These are phyloP conservation scores for Cyclostephanos tholiformis DNA, from an alignment of 108 stramenopile species.

Conservation along the genomic window DNA sequence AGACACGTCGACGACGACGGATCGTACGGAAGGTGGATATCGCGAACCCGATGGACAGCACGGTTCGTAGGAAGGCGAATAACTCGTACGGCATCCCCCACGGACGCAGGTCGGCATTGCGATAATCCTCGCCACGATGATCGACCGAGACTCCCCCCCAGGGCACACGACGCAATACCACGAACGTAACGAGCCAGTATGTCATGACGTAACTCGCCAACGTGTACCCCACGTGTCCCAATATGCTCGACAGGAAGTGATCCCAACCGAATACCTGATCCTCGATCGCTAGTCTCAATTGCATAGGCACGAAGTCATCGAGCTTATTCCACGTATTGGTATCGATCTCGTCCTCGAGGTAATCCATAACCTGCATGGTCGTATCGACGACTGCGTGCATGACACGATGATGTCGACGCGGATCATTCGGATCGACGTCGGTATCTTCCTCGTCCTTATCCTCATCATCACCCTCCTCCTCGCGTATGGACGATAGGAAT, in stretches of 20 bases:
- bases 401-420: not conserved
- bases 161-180: slow-evolving; percentile 46
- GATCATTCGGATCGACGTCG: not conserved
- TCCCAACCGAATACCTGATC: slow-evolving; percentile 82
- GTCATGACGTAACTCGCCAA: slow-evolving; percentile 55
- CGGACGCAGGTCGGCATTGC: too few species aligned
- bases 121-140: too few species aligned
- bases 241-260: slow-evolving; percentile 62
- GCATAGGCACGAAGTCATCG: slow-evolving; percentile 74
- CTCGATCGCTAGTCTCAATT: slow-evolving; percentile 71
- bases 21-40: slow-evolving; percentile 71
- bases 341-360: slow-evolving; percentile 74
- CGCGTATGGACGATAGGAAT: not conserved
- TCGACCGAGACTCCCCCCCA: too few species aligned
- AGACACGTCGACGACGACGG: slow-evolving; percentile 68
- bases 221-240: slow-evolving; percentile 70
- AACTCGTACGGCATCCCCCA: slow-evolving; percentile 47
- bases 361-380: slow-evolving; percentile 64
- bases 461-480: not conserved
- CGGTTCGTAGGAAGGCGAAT: slow-evolving; percentile 40
- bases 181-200: slow-evolving; percentile 45
- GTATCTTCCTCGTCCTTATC: not conserved
- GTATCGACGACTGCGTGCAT: not conserved
- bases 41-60: slow-evolving; percentile 36
- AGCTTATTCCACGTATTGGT: slow-evolving; percentile 44